phyloP scores from a whole-genome alignment of 106 monocot species.

The Chionographis japonica region DNA sequence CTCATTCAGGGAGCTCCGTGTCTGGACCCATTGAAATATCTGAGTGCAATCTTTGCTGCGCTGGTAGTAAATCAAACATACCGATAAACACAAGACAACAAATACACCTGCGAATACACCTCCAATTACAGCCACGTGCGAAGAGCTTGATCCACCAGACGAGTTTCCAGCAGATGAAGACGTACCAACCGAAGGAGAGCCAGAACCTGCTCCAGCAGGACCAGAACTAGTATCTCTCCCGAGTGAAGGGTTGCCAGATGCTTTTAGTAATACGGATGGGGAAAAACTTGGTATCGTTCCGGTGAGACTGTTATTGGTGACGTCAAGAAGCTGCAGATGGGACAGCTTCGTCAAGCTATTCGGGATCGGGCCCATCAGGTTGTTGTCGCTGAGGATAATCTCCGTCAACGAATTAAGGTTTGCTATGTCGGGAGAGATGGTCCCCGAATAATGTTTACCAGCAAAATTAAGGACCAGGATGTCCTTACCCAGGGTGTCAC shows the following conservation, averaged over 20 bases:
- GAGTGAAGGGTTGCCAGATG: constrained; percentile 42
- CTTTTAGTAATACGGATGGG: constrained; percentile 29
- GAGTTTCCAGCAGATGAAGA: constrained; percentile 3
- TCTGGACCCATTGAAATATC: constrained; percentile 31
- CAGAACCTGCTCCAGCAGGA: not conserved
- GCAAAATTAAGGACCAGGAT: constrained; percentile 48
- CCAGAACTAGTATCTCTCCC: constrained; percentile 14
- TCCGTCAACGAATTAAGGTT: constrained; percentile 39
- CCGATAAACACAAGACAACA: constrained; percentile 18
- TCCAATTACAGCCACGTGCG: constrained; percentile 10
- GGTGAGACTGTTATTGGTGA: constrained; percentile 51
- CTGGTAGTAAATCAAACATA: constrained; percentile 13
- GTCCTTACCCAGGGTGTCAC: constrained; percentile 37
- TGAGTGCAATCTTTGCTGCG: constrained; percentile 21
- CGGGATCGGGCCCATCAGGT: constrained; percentile 60
- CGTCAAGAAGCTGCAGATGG: constrained; percentile 49
- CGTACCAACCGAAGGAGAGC: not conserved
- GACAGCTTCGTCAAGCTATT: constrained; percentile 35
- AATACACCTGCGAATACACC: constrained; percentile 25
- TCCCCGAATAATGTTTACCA: constrained; percentile 41
- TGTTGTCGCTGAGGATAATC: constrained; percentile 48
- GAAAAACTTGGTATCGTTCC: constrained; percentile 54
- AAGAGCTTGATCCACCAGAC: constrained; percentile 15
- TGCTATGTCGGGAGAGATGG: constrained; percentile 50
- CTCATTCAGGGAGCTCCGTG: constrained; percentile 30